phyloP scores from a whole-genome alignment of 2,329 filamentous ascomycete genomes.

The Geosmithia morbida region DNA sequence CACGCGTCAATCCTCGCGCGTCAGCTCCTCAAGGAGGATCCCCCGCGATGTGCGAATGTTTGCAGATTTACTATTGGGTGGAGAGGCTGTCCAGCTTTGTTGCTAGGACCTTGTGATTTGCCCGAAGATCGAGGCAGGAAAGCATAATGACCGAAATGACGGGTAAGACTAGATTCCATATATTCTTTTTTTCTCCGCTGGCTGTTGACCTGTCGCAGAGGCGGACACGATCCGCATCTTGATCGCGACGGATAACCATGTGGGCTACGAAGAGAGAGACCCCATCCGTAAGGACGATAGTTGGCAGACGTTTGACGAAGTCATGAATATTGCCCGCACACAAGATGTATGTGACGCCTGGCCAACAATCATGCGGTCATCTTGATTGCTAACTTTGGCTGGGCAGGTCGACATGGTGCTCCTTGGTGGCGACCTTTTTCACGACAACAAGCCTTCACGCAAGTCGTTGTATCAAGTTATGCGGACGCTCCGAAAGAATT shows the following conservation, averaged over 20 bases:
- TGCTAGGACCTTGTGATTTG: not conserved
- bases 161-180: slow-evolving; percentile 1
- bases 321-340: slow-evolving; percentile 75
- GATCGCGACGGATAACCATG: slow-evolving; percentile 92
- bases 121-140: not conserved
- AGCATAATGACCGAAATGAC: slow-evolving; percentile 3
- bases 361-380: not conserved
- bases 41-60: not conserved
- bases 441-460: slow-evolving; percentile 93
- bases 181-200: not conserved
- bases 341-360: slow-evolving; percentile 45
- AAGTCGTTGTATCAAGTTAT: slow-evolving; percentile 97
- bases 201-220: slow-evolving; percentile 17
- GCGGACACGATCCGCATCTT: slow-evolving; percentile 89
- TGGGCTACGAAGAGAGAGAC: slow-evolving; percentile 89
- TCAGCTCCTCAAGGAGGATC: not conserved
- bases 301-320: slow-evolving; percentile 91
- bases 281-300: slow-evolving; percentile 91
- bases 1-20: slow-evolving; percentile 2
- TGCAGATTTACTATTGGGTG: not conserved
- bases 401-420: slow-evolving; percentile 86
- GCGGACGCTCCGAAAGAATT: slow-evolving; percentile 85
- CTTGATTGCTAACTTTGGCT: not conserved
- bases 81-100: not conserved
- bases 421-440: slow-evolving; percentile 87